Base-by-base conservation (phyloP, 2,329 filamentous ascomycete species). In the Emergomyces orientalis region DNA sequence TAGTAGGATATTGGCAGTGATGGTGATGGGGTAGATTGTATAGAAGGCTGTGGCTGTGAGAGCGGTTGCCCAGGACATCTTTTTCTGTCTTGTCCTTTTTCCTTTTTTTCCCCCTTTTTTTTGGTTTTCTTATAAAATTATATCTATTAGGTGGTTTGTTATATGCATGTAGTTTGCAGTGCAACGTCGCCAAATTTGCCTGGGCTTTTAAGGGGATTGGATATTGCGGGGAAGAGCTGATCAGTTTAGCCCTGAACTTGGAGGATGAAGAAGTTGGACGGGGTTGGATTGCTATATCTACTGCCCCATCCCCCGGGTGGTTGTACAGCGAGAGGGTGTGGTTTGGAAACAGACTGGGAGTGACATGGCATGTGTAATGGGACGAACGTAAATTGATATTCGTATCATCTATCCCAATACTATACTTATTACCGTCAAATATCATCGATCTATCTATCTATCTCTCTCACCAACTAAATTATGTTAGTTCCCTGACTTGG, bases 1-100 rank as follows among this genome's bases (percentile, higher is more conserved):
- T 61, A 75, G 65, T 62, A 79, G 60, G 62, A 73, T 72, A 69
- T 70, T 74, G 59, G 79, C 60, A 39, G 79, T 69, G 66, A 75
- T 71, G 62, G 70, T 66, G 52, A 81, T 32, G 1, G 76, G 75
- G 62, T 73, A 76, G 67, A 73, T 68, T 56, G 75, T 64, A 67
- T 76, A 74, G 67, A 72, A 75, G 55, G 76, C 68, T 57, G 71
- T 63, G 32, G 69, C 68, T 49, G 70, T 64, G 57, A 72, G 65
- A 65, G 71, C 63, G 22, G 64, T 62, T n/a, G 63, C 60, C 61
- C 51, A 62, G 30, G 32, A 57, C 45, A 64, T 63, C 32, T 32
- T 32, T 9, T 52, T 49, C 41, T 6, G 41, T 59, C 49, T 59
- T 63, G 64, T 11, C 27, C 30, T 49, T 39, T n/a, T n/a, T n/a